Base-by-base conservation (phyloP, 1,139 yeast genomes). In the Eremothecium coryli region DNA sequence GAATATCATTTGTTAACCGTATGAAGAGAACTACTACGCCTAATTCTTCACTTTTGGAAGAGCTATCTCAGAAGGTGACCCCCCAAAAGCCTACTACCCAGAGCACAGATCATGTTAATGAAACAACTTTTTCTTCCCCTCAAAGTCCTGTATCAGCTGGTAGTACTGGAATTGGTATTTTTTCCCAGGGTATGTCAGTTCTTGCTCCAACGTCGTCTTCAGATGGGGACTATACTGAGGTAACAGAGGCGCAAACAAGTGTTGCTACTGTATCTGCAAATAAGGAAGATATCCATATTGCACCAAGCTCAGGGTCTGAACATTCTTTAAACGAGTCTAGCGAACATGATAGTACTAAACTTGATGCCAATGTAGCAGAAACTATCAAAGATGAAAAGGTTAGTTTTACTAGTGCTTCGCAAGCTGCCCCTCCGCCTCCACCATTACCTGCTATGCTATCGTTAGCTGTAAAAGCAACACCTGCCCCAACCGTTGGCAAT, bases 21-120 rank as follows among this genome's bases (percentile, higher is more conserved):
- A 40, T 57, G 39, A 55, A 50, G 32, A 49, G 38, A 29, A 42
- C 53, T 6, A 23, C 25, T 4, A 18, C 26, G 8, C 35, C 39
- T n/a, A 44, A 49, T 7, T 10, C 35, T 11, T 27, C 32, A 4
- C 12, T 16, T 4, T 62, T 79, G 44, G 65, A 68, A 35, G 86
- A 79, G 46, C 61, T 78, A 41, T 64, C 71, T 15, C 57, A 66
- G 7, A 76, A 72, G 46, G 78, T 76, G 8, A 58, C 40, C 5
- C 45, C 39, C 18, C 33, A 43, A n/a, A 31, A 37, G 16, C 28
- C 43, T 32, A 13, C 9, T 7, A 10, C 22, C 10, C 22, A 20
- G 10, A 20, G 22, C 10, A 8, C 22, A 10, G 22, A 20, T 10
- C 22, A 20, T 8, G 10, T 8, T 20, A 20, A 8, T 20, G 22